These are phyloP conservation scores for Arachnopeziza araneosa DNA, from an alignment of 2,329 filamentous ascomycete genomes.

Conservation along the genomic window DNA sequence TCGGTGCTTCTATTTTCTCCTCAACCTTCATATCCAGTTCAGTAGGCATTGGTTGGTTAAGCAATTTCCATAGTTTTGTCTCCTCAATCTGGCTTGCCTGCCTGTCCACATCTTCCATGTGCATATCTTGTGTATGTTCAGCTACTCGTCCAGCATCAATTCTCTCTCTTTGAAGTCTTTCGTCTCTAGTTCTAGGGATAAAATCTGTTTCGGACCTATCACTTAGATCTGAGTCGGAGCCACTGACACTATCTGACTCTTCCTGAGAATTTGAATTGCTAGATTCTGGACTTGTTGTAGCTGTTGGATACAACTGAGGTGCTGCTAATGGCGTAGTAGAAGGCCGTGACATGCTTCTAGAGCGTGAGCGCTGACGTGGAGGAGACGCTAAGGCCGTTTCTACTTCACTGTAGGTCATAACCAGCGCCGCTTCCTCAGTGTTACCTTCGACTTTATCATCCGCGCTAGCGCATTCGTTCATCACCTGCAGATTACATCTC, in stretches of 20 bases:
- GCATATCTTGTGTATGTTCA: slow-evolving; percentile 19
- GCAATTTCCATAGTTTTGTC: slow-evolving; percentile 23
- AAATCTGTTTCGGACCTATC: neutral
- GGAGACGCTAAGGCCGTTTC: slow-evolving; percentile 22
- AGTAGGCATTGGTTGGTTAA: slow-evolving; percentile 24
- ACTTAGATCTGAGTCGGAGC: neutral
- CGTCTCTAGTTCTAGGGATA: neutral
- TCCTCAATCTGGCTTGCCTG: slow-evolving; percentile 24
- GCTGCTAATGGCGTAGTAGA: neutral
- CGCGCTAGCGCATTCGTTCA: slow-evolving; percentile 28
- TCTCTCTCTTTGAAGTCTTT: neutral
- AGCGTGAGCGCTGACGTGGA: slow-evolving; percentile 9
- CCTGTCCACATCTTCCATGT: slow-evolving; percentile 25
- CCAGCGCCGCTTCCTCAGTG: neutral
- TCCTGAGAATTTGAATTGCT: neutral
- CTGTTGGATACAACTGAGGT: neutral
- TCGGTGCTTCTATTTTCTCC: slow-evolving; percentile 6
- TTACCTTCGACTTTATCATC: slow-evolving; percentile 8
- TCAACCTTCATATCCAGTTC: slow-evolving; percentile 15
- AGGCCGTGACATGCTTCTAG: neutral
- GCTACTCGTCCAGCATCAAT: neutral
- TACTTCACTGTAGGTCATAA: slow-evolving; percentile 34
- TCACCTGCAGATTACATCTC: slow-evolving; percentile 47
- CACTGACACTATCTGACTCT: slow-evolving; percentile 5
- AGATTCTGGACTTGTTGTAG: neutral